Conservation (phyloP, 768 basidiomycete species). For the Russula sp. region DNA sequence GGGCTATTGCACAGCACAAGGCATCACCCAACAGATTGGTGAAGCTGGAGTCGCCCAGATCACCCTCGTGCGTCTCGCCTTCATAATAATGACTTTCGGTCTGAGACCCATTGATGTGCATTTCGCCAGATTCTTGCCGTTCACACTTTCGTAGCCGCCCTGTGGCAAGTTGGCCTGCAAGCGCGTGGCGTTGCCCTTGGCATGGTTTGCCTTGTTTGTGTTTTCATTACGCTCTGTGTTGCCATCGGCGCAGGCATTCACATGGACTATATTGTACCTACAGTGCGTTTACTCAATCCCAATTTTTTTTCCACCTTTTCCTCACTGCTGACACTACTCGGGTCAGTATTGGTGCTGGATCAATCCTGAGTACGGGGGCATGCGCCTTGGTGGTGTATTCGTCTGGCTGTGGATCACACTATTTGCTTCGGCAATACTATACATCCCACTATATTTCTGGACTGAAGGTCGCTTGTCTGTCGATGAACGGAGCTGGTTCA, state of each 20-base stretch:
- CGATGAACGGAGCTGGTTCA: no score
- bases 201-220: slow-evolving; percentile 4
- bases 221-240: slow-evolving; percentile 35
- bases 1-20: slow-evolving; percentile 41
- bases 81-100: neutral
- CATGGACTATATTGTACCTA: slow-evolving; percentile 37
- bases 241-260: slow-evolving; percentile 27
- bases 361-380: no score
- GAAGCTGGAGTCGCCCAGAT: slow-evolving; percentile 44
- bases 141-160: slow-evolving; percentile 41
- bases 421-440: no score
- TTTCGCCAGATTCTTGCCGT: slow-evolving; percentile 34
- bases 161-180: slow-evolving; percentile 39
- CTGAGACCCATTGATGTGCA: slow-evolving; percentile 34
- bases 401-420: neutral
- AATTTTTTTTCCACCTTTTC: no score
- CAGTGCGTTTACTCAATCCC: slow-evolving; percentile 32
- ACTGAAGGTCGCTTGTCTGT: no score
- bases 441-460: no score
- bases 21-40: slow-evolving; percentile 43
- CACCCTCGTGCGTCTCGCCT: slow-evolving; percentile 39
- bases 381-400: no score
- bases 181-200: slow-evolving; percentile 34
- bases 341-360: no score
- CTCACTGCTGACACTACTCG: no score